phyloP scores from a whole-genome alignment of 2,329 filamentous ascomycete species.

The Colletotrichum sp. region DNA sequence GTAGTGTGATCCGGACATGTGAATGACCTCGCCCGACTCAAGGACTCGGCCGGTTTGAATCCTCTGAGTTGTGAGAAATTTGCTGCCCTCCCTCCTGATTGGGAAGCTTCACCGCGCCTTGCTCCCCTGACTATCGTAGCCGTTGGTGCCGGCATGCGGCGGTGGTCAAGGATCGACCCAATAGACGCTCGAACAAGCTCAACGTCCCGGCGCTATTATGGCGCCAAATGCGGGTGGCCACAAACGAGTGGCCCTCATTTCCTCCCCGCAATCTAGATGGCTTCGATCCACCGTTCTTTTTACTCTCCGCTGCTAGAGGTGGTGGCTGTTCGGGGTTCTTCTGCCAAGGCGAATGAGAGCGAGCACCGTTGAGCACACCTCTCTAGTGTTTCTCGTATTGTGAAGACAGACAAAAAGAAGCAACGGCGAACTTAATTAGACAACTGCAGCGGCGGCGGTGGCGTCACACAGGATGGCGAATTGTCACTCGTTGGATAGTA shows the following conservation, averaged over 20 bases:
- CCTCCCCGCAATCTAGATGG: background rate
- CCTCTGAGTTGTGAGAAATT: background rate
- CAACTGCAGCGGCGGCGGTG: background rate
- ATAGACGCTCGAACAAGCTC: conserved; percentile 11
- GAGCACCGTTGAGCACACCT: background rate
- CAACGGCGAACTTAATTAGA: background rate
- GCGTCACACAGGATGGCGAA: background rate
- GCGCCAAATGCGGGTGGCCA: background rate
- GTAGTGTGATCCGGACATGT: background rate
- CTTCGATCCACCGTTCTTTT: background rate
- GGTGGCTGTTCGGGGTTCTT: background rate
- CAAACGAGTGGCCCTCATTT: conserved; percentile 1
- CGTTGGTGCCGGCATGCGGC: background rate
- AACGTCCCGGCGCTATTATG: conserved; percentile 9
- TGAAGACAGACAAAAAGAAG: background rate
- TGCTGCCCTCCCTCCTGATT: background rate
- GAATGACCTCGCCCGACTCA: background rate
- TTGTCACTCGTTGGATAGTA: background rate
- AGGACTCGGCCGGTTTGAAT: background rate
- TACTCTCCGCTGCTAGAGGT: background rate
- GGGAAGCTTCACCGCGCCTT: background rate
- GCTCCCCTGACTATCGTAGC: conserved; percentile 1
- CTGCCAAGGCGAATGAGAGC: background rate
- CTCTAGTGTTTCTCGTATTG: conserved; percentile 1
- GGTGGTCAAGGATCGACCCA: conserved; percentile 11